Conservation (phyloP, 2,329 filamentous ascomycete genomes). For the Venturia asperata region DNA sequence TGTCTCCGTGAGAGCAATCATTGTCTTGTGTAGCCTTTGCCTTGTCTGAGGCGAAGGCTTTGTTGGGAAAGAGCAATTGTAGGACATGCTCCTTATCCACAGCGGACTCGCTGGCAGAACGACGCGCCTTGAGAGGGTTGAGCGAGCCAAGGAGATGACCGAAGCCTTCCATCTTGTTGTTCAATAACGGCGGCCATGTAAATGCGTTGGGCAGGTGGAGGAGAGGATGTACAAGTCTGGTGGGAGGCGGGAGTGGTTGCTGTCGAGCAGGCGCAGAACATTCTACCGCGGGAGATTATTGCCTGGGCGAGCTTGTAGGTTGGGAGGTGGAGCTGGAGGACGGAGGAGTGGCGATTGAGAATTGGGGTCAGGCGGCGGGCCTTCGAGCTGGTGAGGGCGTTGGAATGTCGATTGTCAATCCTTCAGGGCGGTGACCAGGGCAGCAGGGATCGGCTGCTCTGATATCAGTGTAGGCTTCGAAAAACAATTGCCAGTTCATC, state of each 20-base stretch:
- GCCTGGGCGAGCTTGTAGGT: neutral
- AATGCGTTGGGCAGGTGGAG: neutral
- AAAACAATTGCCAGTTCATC: too few species aligned
- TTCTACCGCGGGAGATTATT: neutral
- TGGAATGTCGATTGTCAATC: neutral
- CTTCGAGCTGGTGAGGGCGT: neutral
- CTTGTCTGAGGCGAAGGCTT: neutral
- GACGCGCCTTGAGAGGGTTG: conserved; percentile 3
- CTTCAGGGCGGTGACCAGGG: neutral
- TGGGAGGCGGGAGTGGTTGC: conserved; percentile 3
- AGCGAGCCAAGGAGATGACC: conserved; percentile 4
- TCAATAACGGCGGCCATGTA: neutral
- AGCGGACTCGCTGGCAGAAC: neutral
- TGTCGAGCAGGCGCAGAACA: neutral
- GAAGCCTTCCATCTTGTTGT: neutral
- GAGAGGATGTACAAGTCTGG: neutral
- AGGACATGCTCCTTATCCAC: neutral
- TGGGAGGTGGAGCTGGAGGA: too few species aligned
- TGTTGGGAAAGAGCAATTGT: conserved; percentile 12
- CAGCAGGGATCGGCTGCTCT: neutral
- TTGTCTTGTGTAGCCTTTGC: neutral
- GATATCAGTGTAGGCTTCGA: too few species aligned
- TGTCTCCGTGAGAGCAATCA: conserved; percentile 25
- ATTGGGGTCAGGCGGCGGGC: neutral
- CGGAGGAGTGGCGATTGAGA: neutral